Base-by-base conservation (phyloP, 73 alveolate species). In the Paraurostyla sp. region DNA sequence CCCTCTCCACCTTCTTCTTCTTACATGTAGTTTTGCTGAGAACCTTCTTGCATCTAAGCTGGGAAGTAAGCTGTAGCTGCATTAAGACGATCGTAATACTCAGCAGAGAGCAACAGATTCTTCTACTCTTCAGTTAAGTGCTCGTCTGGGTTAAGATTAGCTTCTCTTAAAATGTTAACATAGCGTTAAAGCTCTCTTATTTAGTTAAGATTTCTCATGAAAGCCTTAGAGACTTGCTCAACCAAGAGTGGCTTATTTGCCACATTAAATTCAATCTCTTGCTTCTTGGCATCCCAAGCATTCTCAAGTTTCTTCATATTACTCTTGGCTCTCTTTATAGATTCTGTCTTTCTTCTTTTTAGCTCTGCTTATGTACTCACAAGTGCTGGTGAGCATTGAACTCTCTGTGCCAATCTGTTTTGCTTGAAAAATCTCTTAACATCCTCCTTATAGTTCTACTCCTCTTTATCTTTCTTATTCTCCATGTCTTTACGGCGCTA, bases 341-440 rank as follows among this genome's bases (percentile, higher is more conserved):
- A 62, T 32, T 49, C 13, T 23, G 32, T 68, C 43, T 78, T 63
- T 48, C 80, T 46, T 56, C 78, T 73, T 35, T 85, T 68, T 29
- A 90, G 63, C 33, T 81, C 89, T 9, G 30, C 82, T 0, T 90
- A 52, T 35, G 80, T 90, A 22, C 50, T 69, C 0, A 83, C 80
- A 9, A 90, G 48, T 18, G 95, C 95, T 27, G 95, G 95, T 30
- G 95, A 90, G 63, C 89, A 80, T 40, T 41, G 25, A 3, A 90
- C 92, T 57, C 95, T 63, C 65, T 81, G 71, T 25, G 90, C 65
- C 22, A 90, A 51, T 78, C 98, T 90, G 36, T 93, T 89, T 83
- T 97, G 95, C 86, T 88, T 94, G 86, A 86, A 90, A 43, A 36
- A 71, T 82, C 99, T 96, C 88, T 93, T 94, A 25, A 80, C 89